These are phyloP conservation scores for Sporothrix brunneoviolacea DNA, from an alignment of 2,329 filamentous ascomycete genomes.

Conservation along the genomic window DNA sequence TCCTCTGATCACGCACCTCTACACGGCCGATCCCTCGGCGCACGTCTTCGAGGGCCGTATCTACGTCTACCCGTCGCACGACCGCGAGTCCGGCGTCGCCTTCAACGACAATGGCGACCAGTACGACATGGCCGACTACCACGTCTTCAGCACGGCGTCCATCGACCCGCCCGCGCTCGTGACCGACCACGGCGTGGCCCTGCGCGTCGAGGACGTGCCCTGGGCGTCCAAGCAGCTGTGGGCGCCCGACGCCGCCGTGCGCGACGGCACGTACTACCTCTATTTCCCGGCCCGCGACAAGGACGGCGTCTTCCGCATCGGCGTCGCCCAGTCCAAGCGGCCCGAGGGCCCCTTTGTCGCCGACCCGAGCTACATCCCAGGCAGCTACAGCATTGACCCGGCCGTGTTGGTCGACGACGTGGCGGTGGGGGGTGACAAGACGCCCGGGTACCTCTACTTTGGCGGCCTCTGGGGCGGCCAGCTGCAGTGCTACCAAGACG, in stretches of 20 bases:
- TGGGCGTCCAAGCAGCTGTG: conserved; percentile 76
- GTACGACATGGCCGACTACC: conserved; percentile 80
- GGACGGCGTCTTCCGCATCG: conserved; percentile 64
- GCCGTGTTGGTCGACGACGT: conserved; percentile 67
- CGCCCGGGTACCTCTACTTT: conserved; percentile 59
- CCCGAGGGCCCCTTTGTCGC: conserved; percentile 66
- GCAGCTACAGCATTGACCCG: conserved; percentile 71
- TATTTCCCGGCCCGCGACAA: conserved; percentile 72
- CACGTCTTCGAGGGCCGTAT: conserved; percentile 70
- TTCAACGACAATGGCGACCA: conserved; percentile 83
- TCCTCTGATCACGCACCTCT: conserved; percentile 67
- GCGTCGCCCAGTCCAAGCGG: conserved; percentile 57
- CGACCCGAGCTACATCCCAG: conserved; percentile 57
- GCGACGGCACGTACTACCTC: conserved; percentile 62
- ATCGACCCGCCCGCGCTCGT: conserved; percentile 52
- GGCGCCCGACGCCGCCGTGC: conserved; percentile 68
- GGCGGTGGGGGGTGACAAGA: conserved; percentile 45
- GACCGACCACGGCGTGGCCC: conserved; percentile 65
- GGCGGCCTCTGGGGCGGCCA: conserved; percentile 77
- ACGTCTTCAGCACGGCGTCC: conserved; percentile 58
- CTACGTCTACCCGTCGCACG: conserved; percentile 77
- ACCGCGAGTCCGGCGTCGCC: conserved; percentile 65
- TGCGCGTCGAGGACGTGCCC: conserved; percentile 59
- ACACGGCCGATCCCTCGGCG: conserved; percentile 73
- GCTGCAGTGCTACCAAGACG: conserved; percentile 62